Evolutionary conservation across 768 basidiomycete genomes (phyloP).

Genomic region (Psilocybe azurescens): DNA sequence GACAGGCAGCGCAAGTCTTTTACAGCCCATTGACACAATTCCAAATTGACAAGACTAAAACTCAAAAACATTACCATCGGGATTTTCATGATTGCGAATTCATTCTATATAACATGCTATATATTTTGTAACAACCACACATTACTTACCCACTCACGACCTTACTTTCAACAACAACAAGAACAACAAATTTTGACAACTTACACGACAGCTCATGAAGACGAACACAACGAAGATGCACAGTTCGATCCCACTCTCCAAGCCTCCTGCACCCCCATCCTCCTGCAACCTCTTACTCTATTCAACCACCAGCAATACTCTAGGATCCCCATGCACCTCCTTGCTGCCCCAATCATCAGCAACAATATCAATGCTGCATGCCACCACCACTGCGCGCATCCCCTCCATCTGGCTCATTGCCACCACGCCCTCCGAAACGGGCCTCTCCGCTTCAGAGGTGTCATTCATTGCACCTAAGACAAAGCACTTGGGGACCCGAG

Average conservation of each 20-base stretch:
- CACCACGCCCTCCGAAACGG: conserved; percentile 65
- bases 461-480: conserved; percentile 30
- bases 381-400: not conserved
- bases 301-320: not conserved
- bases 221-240: not conserved
- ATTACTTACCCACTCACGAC: too few relatives aligned
- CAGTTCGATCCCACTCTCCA: conserved; percentile 1
- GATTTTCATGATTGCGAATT: too few relatives aligned
- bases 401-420: conserved; percentile 67
- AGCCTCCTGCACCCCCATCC: too few relatives aligned
- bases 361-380: not conserved
- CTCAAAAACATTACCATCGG: not conserved
- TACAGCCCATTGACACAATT: conserved; percentile 4
- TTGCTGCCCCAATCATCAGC: not conserved
- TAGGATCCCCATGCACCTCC: not conserved
- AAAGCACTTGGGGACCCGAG: too few relatives aligned
- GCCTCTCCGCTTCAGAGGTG: conserved; percentile 40
- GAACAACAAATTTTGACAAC: not conserved
- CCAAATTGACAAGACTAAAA: not conserved
- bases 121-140: not conserved
- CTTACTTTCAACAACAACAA: conserved; percentile 5
- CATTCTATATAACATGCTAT: not conserved
- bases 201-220: not conserved
- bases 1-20: conserved; percentile 1
- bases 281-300: not conserved